Base-by-base conservation (phyloP, 2,329 filamentous ascomycete species). In the Dactylellina drechsleri region DNA sequence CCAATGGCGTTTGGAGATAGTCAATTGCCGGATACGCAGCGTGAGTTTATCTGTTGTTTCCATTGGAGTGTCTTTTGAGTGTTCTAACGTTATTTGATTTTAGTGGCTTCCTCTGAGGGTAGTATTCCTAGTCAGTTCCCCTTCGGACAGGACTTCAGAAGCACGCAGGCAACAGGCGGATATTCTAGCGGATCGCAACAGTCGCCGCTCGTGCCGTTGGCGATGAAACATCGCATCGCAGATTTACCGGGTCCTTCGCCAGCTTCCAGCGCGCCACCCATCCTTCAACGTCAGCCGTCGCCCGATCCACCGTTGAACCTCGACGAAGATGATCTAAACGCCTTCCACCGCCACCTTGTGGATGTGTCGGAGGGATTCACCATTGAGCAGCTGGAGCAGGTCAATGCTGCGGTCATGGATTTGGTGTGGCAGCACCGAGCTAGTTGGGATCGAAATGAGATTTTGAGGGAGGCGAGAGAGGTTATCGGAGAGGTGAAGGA, bases 341-440 rank as follows among this genome's bases (percentile, higher is more conserved):
- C 83, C 5, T 86, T 96, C 66, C 85, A 92, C 67, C 81, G 85
- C 0, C 84, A 88, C 43, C 83, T 97, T 40, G 89, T 90, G 0
- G 83, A 86, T 28, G 85, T 86, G 52, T 94, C 91, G 1, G 89
- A 88, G 18, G 92, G 92, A 0, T 92, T 91, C 81, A 91, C 90
- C 0, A 91, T 99, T 61, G 95, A 99, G 83, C 94, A 99, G 82
- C 84, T 99, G 18, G 94, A 98, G 84, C 94, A 98, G 82, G 90
- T 97, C 81, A 93, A 93, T 81, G 90, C 93, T 6, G 89, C 90
- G 78, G 84, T 98, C 77, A 98, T 98, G 94, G 91, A 94, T 75
- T 88, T 90, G 77, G 87, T 98, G 52, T 99, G 95, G 95, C 86
- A 86, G 75, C 87, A 87, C 74, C 87, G 93, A 58, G 86, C 88